phyloP scores from a whole-genome alignment of 2,329 filamentous ascomycete genomes.

The Camptophora hylomeconis region DNA sequence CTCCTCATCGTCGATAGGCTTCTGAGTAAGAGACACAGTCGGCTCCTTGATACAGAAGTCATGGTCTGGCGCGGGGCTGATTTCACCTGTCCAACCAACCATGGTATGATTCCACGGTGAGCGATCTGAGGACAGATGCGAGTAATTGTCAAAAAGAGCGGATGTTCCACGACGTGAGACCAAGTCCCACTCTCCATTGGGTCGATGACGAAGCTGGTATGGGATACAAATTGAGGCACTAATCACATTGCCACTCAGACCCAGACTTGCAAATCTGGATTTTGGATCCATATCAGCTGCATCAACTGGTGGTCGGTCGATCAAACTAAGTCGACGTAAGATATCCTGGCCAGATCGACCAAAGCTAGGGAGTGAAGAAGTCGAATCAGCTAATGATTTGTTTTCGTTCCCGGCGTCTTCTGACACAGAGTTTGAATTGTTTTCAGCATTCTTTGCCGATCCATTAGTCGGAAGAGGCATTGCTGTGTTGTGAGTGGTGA shows the following conservation, averaged over 20 bases:
- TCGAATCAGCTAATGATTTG: too few species aligned
- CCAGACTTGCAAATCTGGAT: constrained; percentile 23
- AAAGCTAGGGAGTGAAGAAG: too few species aligned
- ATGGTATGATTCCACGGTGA: constrained; percentile 84
- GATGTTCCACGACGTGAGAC: constrained; percentile 73
- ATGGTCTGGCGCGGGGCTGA: constrained; percentile 37
- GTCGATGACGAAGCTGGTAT: constrained; percentile 42
- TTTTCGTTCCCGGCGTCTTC: not conserved
- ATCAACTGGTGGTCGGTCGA: too few species aligned
- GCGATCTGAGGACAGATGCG: constrained; percentile 70
- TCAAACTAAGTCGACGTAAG: constrained; percentile 39
- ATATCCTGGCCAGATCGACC: constrained; percentile 37
- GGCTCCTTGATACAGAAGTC: not conserved
- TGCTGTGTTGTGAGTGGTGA: too few species aligned
- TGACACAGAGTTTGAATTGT: too few species aligned
- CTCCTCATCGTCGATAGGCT: too few species aligned
- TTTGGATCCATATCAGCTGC: constrained; percentile 11
- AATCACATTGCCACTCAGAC: constrained; percentile 49
- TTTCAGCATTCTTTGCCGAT: too few species aligned
- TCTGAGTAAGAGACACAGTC: not conserved
- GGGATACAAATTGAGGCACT: constrained; percentile 52
- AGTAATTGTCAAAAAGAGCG: constrained; percentile 82
- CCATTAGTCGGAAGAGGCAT: too few species aligned
- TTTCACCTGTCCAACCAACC: constrained; percentile 90
- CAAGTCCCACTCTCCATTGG: constrained; percentile 51